phyloP scores from a whole-genome alignment of 495 filamentous ascomycete genomes.

The Podospora conica region DNA sequence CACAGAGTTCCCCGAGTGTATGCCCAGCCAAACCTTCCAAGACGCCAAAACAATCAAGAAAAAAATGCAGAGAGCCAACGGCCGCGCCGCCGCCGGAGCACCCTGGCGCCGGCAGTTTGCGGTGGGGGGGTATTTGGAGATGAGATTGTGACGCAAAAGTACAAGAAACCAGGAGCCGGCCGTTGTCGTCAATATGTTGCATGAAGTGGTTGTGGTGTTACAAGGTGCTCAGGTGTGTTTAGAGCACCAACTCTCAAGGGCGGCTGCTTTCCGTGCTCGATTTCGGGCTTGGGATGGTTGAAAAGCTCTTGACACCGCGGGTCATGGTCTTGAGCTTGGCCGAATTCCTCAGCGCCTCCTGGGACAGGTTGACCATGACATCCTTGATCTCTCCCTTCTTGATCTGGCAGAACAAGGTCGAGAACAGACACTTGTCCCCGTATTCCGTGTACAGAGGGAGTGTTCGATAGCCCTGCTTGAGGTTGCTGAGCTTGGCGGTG shows the following conservation, averaged over 20 bases:
- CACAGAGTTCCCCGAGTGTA: background rate
- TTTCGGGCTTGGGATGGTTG: slow-evolving; percentile 38
- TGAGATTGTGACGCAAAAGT: background rate
- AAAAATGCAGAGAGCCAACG: background rate
- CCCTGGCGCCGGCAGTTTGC: background rate
- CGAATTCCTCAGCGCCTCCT: slow-evolving; percentile 33
- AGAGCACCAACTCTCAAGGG: slow-evolving; percentile 4
- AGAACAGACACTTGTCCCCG: slow-evolving; percentile 87
- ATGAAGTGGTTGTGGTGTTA: slow-evolving; percentile 15
- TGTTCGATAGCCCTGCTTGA: slow-evolving; percentile 94
- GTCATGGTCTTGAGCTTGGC: slow-evolving; percentile 36
- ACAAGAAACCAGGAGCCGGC: background rate
- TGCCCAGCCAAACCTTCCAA: background rate
- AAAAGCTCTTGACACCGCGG: slow-evolving; percentile 42
- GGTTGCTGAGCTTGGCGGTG: slow-evolving; percentile 81
- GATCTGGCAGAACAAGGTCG: slow-evolving; percentile 88
- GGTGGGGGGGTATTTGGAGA: background rate
- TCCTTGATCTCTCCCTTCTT: slow-evolving; percentile 53
- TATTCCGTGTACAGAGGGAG: slow-evolving; percentile 84
- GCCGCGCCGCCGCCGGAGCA: background rate
- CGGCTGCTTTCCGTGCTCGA: slow-evolving; percentile 39
- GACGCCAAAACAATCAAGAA: background rate
- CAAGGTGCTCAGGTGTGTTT: background rate
- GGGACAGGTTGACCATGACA: slow-evolving; percentile 44
- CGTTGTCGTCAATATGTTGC: slow-evolving; percentile 6